Percentiles rank a stretch among this genome's conserved stretches.
Conservation (phyloP, 441 rosid genomes). For the Daphne laureola region DNA sequence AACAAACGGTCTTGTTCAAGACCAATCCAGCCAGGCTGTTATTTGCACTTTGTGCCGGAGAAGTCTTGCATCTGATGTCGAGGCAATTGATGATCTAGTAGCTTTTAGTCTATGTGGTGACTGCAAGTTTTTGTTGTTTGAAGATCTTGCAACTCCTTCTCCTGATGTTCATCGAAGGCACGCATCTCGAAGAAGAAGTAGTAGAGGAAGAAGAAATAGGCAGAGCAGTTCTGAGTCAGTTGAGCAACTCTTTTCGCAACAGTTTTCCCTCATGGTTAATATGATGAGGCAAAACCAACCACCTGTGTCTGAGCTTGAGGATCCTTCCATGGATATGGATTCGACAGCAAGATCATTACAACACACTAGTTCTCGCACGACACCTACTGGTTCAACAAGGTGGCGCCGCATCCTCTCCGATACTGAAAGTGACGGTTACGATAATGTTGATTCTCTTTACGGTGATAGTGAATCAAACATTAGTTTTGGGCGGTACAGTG, state of each 20-base stretch:
- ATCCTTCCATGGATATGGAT: slow-evolving; percentile 32
- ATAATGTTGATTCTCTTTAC: slow-evolving; percentile 40
- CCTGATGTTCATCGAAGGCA: slow-evolving; percentile 33
- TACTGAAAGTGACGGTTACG: slow-evolving; percentile 73
- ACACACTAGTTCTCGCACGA: slow-evolving; percentile 38
- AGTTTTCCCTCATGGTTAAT: slow-evolving; percentile 46
- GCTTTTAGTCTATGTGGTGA: slow-evolving; percentile 55
- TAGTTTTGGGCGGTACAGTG: slow-evolving; percentile 42
- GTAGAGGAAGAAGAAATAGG: slow-evolving; percentile 32
- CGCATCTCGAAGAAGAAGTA: slow-evolving; percentile 25
- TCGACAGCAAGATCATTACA: slow-evolving; percentile 28
- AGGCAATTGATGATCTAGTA: slow-evolving; percentile 32
- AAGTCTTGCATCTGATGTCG: slow-evolving; percentile 37
- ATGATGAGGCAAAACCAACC: slow-evolving; percentile 49
- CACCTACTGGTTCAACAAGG: slow-evolving; percentile 63
- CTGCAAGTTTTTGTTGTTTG: slow-evolving; percentile 74
- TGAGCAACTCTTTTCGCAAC: slow-evolving; percentile 48
- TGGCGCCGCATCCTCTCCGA: slow-evolving; percentile 60
- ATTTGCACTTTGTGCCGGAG: slow-evolving; percentile 57
- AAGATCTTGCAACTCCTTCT: slow-evolving; percentile 49
- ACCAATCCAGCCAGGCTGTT: slow-evolving; percentile 27
- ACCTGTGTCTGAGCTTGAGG: slow-evolving; percentile 28
- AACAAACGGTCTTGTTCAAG: slow-evolving; percentile 20
- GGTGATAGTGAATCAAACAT: slow-evolving; percentile 64
- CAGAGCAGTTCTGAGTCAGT: slow-evolving; percentile 62